A percentile compares a stretch with the other conserved stretches of the same genome.
Evolutionary conservation across 2,329 filamentous ascomycete species (phyloP).

Genomic region (Calonectria pseudoreteaudii): DNA sequence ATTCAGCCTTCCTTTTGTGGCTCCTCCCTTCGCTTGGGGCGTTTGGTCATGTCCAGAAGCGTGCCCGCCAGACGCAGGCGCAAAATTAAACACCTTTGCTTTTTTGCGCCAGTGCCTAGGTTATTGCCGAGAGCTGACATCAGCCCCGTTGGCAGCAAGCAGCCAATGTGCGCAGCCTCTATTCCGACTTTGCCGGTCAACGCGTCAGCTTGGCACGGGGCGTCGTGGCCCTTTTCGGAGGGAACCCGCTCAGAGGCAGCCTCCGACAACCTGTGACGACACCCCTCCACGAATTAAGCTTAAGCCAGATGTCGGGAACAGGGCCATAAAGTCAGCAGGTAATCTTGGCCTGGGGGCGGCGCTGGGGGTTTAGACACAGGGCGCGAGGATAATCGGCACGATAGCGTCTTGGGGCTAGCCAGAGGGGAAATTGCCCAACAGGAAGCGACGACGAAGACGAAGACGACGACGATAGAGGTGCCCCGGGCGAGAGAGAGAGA

Average conservation of each 20-base stretch:
- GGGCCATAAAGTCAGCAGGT: conserved; percentile 31
- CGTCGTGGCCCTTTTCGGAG: conserved; percentile 18
- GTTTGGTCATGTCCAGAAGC: background rate
- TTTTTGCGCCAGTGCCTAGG: conserved; percentile 7
- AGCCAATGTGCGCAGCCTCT: conserved; percentile 19
- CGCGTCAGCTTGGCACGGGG: conserved; percentile 37
- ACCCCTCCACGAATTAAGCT: conserved; percentile 42
- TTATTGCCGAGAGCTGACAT: conserved; percentile 28
- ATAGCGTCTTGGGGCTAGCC: conserved; percentile 12
- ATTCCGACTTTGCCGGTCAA: conserved; percentile 43
- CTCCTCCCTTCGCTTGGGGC: conserved; percentile 5
- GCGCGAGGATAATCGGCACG: conserved; percentile 21
- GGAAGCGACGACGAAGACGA: background rate
- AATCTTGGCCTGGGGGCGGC: conserved; percentile 17
- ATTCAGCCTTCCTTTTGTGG: conserved; percentile 1
- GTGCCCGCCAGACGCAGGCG: background rate
- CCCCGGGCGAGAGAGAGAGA: conserved; percentile 5
- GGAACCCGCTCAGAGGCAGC: conserved; percentile 8
- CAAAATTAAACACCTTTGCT: background rate
- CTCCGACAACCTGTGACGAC: conserved; percentile 23
- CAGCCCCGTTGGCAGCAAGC: conserved; percentile 32
- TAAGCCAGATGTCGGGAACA: conserved; percentile 41
- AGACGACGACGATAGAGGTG: background rate
- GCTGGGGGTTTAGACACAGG: background rate
- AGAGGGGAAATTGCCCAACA: conserved; percentile 20